A percentile compares a stretch with the other conserved stretches of the same genome.
Conservation (phyloP, 2,329 filamentous ascomycete species). For the Lomentospora prolificans region DNA sequence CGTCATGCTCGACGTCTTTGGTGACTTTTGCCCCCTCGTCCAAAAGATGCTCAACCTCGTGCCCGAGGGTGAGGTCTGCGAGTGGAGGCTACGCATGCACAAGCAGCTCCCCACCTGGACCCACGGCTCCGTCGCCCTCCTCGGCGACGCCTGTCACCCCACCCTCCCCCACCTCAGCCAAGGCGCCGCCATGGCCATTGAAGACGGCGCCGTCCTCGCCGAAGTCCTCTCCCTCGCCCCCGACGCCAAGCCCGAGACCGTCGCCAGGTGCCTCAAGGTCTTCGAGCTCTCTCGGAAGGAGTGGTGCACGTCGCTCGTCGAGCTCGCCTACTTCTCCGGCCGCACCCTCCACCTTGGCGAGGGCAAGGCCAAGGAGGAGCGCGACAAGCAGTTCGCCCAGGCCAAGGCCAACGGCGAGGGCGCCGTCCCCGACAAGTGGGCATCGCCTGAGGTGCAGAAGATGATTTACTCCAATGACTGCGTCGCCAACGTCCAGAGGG, state of each 20-base stretch:
- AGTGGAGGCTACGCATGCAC: slow-evolving; percentile 54
- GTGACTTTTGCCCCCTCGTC: slow-evolving; percentile 50
- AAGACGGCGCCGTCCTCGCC: slow-evolving; percentile 53
- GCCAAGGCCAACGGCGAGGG: slow-evolving; percentile 38
- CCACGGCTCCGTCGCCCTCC: slow-evolving; percentile 43
- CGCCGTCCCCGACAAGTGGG: slow-evolving; percentile 58
- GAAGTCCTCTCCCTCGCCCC: slow-evolving; percentile 36
- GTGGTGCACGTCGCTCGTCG: slow-evolving; percentile 41
- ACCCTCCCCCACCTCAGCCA: slow-evolving; percentile 59
- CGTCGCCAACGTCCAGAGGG: slow-evolving; percentile 39
- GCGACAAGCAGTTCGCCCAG: slow-evolving; percentile 45
- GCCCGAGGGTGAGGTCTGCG: slow-evolving; percentile 51
- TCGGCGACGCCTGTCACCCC: slow-evolving; percentile 58
- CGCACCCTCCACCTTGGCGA: slow-evolving; percentile 48
- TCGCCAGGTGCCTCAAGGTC: slow-evolving; percentile 39
- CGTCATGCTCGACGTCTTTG: slow-evolving; percentile 51
- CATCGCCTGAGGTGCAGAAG: slow-evolving; percentile 57
- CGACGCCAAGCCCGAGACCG: slow-evolving; percentile 23
- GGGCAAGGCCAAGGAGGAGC: slow-evolving; percentile 47
- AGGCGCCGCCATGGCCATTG: slow-evolving; percentile 58
- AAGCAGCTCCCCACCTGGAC: slow-evolving; percentile 48
- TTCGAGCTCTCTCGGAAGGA: slow-evolving; percentile 49
- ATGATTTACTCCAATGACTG: slow-evolving; percentile 58
- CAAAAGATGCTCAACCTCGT: slow-evolving; percentile 50
- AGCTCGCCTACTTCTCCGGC: slow-evolving; percentile 41